These are phyloP conservation scores for Pittosporum tobira DNA, from an alignment of 129 eudicot species.

Conservation along the genomic window DNA sequence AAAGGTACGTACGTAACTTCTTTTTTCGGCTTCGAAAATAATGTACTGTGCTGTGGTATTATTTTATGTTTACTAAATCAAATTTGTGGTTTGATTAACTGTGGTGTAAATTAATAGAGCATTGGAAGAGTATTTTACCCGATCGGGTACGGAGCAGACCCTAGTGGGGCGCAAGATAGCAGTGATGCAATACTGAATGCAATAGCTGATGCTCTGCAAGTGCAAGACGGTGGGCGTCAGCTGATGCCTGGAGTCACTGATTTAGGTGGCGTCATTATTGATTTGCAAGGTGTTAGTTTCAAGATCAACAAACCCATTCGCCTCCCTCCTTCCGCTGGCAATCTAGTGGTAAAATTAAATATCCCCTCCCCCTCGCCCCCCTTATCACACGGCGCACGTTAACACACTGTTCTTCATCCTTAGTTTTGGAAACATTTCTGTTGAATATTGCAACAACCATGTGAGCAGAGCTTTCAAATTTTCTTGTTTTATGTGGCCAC, in stretches of 20 bases:
- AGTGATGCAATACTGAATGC: conserved; percentile 43
- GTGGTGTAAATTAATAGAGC: conserved; percentile 17
- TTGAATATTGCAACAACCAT: too few relatives aligned
- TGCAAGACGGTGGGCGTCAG: conserved; percentile 29
- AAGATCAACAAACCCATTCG: conserved; percentile 36
- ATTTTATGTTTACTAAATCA: neutral
- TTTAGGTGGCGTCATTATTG: conserved; percentile 62
- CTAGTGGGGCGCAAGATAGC: conserved; percentile 58
- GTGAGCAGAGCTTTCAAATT: too few relatives aligned
- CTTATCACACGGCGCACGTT: too few relatives aligned
- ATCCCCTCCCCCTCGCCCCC: neutral
- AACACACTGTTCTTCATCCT: too few relatives aligned
- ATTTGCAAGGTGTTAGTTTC: conserved; percentile 59
- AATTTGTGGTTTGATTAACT: neutral
- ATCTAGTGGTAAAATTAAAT: conserved; percentile 32
- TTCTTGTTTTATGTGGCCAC: too few relatives aligned
- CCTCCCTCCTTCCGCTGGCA: conserved; percentile 50
- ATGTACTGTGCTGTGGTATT: neutral
- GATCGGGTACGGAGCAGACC: conserved; percentile 62
- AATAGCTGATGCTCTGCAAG: conserved; percentile 30
- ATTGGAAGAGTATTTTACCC: conserved; percentile 59
- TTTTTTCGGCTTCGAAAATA: neutral
- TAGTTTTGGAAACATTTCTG: too few relatives aligned
- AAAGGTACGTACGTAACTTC: conserved; percentile 26
- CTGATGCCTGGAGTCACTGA: conserved; percentile 25